Conservation (phyloP, 2,329 filamentous ascomycete genomes). For the Fusarium paranaense region DNA sequence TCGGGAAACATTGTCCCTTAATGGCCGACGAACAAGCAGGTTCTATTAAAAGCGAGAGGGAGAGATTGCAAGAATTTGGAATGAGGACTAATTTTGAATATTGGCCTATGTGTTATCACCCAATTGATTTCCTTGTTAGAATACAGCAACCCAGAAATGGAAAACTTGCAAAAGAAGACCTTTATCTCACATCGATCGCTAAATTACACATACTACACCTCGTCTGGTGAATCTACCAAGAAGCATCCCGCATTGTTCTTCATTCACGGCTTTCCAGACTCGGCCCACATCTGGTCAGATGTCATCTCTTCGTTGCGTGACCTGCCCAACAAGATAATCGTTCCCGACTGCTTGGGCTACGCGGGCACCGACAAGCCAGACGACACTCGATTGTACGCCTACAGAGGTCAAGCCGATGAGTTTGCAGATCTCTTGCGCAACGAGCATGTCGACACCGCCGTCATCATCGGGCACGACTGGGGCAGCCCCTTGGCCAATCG, state of each 20-base stretch:
- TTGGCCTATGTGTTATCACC: too few relatives aligned
- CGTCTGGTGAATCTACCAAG: neutral
- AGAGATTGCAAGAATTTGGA: too few relatives aligned
- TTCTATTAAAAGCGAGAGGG: too few relatives aligned
- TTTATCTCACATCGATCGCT: neutral
- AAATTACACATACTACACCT: neutral
- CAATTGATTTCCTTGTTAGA: too few relatives aligned
- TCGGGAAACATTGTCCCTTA: too few relatives aligned
- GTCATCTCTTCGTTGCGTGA: neutral
- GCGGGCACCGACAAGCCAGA: conserved; percentile 16
- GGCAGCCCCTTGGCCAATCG: conserved; percentile 12
- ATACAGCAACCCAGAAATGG: neutral
- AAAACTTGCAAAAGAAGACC: neutral
- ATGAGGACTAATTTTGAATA: too few relatives aligned
- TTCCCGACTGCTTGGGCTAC: conserved; percentile 22
- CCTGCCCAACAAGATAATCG: conserved; percentile 20
- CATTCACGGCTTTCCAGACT: conserved; percentile 26
- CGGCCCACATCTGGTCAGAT: conserved; percentile 17
- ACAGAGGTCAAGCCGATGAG: conserved; percentile 17
- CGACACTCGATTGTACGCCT: conserved; percentile 5
- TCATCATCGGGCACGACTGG: conserved; percentile 26
- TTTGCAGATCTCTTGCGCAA: conserved; percentile 9
- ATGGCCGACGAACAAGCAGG: too few relatives aligned
- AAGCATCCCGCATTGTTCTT: conserved; percentile 15
- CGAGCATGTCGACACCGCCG: neutral